Conservation (phyloP, 352 stramenopile genomes). For the Globisporangium megalacanthum region DNA sequence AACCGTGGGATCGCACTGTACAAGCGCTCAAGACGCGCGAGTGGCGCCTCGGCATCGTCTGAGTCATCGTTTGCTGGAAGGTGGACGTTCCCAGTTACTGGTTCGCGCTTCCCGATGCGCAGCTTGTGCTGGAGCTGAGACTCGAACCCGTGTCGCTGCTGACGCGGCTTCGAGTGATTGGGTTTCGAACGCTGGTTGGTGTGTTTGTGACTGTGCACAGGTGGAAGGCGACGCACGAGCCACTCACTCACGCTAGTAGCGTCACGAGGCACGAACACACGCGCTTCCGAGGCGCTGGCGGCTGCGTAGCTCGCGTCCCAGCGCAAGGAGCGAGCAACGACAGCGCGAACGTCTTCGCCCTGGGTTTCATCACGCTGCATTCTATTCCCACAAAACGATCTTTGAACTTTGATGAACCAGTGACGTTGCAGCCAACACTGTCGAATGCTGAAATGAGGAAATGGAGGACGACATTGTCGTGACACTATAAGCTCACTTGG, state of each 20-base stretch:
- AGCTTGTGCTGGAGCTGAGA: slow-evolving; percentile 39
- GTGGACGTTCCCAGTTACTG: slow-evolving; percentile 13
- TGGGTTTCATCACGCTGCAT: not conserved
- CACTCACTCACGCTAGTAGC: slow-evolving; percentile 26
- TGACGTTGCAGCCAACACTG: no score
- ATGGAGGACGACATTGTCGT: no score
- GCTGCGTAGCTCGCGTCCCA: slow-evolving; percentile 53
- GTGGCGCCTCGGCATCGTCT: not conserved
- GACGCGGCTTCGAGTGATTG: not conserved
- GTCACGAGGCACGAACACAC: slow-evolving; percentile 43
- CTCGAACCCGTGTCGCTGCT: slow-evolving; percentile 21
- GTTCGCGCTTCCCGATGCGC: slow-evolving; percentile 10
- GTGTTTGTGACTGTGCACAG: no score
- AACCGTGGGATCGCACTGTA: slow-evolving; percentile 40
- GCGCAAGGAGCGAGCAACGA: slow-evolving; percentile 26
- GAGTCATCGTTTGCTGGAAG: no score
- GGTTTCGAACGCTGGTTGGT: no score
- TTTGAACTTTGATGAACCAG: no score
- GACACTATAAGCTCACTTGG: no score
- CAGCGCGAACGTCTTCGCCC: slow-evolving; percentile 26
- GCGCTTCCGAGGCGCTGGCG: slow-evolving; percentile 27
- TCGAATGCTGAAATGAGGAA: no score
- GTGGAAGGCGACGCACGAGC: slow-evolving; percentile 31
- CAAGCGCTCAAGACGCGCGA: slow-evolving; percentile 33
- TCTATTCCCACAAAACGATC: no score